These are phyloP conservation scores for Adansonia gregorii DNA, from an alignment of 441 rosid species.

Conservation along the genomic window DNA sequence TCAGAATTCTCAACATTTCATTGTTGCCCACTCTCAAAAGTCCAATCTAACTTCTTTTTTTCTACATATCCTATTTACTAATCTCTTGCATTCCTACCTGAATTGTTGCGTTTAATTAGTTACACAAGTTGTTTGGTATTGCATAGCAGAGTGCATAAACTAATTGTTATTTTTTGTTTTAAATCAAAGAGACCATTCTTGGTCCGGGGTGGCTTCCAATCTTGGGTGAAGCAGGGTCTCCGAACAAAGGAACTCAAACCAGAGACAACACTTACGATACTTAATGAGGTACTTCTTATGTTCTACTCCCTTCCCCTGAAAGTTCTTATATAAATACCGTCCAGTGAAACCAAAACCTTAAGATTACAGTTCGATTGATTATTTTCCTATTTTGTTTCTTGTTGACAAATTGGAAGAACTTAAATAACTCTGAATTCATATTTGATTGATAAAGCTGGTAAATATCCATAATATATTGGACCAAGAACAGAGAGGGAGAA, in stretches of 20 bases:
- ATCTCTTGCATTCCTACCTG: neutral
- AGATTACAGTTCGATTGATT: neutral
- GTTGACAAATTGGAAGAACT: neutral
- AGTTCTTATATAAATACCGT: neutral
- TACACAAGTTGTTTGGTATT: neutral
- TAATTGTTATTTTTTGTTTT: slow-evolving; percentile 32
- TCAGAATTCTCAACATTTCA: neutral
- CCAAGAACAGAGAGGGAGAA: slow-evolving; percentile 5
- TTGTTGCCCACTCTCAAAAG: neutral
- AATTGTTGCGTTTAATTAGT: neutral
- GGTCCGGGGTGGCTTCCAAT: slow-evolving; percentile 83
- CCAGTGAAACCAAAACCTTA: neutral
- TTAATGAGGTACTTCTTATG: slow-evolving; percentile 67
- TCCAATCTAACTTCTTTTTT: neutral
- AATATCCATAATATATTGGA: neutral
- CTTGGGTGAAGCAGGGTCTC: slow-evolving; percentile 80
- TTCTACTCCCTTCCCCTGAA: neutral
- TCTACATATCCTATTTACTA: neutral
- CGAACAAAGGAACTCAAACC: slow-evolving; percentile 80
- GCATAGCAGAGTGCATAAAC: slow-evolving; percentile 1
- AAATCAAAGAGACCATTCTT: slow-evolving; percentile 69
- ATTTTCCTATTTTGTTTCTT: neutral
- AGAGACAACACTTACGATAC: slow-evolving; percentile 73
- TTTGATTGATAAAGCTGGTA: neutral
- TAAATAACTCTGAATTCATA: neutral